Conservation (phyloP, 169 alveolate genomes). For the Condylostoma magnum region DNA sequence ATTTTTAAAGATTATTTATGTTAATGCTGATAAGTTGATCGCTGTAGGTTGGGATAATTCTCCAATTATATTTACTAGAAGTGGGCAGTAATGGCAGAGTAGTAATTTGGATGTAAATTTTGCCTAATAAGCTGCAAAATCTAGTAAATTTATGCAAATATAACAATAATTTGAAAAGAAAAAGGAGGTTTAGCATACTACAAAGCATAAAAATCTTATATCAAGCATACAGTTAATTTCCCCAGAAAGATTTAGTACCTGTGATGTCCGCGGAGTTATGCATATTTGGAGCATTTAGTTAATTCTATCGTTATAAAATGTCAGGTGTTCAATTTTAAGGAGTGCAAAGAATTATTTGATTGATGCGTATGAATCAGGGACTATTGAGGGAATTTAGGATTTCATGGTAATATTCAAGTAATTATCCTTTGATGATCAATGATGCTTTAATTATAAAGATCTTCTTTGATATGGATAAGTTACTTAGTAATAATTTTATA, state of each 20-base stretch:
- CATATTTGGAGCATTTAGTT: conserved; percentile 8
- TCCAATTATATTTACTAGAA: neutral
- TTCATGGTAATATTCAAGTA: too few species aligned
- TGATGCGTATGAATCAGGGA: too few species aligned
- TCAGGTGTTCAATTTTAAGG: too few species aligned
- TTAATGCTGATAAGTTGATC: neutral
- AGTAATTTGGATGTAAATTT: neutral
- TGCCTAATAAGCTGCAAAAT: neutral
- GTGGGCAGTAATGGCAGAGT: neutral
- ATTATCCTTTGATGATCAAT: too few species aligned
- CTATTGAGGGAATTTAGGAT: too few species aligned
- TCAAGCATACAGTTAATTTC: neutral
- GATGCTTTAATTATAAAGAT: too few species aligned
- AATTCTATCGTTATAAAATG: too few species aligned
- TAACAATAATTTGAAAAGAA: neutral
- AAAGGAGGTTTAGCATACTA: conserved; percentile 10
- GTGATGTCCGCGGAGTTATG: conserved; percentile 10
- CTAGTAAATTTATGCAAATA: neutral
- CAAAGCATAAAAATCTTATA: conserved; percentile 15
- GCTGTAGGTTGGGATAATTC: conserved; percentile 19
- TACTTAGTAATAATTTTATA: too few species aligned
- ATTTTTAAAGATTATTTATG: neutral
- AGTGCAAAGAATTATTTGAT: too few species aligned
- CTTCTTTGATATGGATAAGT: too few species aligned
- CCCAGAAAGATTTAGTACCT: neutral